Conservation (phyloP, 331 rosid genomes). For the Arachis monticola region DNA sequence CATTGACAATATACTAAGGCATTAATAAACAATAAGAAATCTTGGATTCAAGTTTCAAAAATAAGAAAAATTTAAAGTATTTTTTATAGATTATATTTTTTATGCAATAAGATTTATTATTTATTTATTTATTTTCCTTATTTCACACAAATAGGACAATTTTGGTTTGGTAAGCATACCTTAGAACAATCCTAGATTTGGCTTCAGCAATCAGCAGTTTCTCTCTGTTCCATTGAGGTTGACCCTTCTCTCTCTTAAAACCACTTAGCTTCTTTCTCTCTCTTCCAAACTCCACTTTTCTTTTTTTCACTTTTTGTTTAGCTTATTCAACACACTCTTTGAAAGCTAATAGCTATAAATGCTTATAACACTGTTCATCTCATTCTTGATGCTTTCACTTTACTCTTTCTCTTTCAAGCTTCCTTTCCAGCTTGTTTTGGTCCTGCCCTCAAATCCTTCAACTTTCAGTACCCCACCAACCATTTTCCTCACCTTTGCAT, state of each 20-base stretch:
- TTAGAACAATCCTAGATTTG: slow-evolving; percentile 44
- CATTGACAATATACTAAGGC: too few species aligned
- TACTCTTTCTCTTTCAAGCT: slow-evolving; percentile 66
- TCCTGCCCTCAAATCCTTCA: slow-evolving; percentile 55
- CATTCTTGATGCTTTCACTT: slow-evolving; percentile 59
- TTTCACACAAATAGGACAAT: slow-evolving; percentile 37
- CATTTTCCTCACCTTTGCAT: slow-evolving; percentile 60
- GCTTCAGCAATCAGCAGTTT: slow-evolving; percentile 45
- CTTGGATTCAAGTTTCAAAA: too few species aligned
- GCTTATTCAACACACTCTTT: slow-evolving; percentile 48
- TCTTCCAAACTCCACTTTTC: not conserved
- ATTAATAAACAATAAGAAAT: too few species aligned
- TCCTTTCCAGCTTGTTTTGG: slow-evolving; percentile 79
- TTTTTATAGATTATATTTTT: too few species aligned
- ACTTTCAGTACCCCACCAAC: slow-evolving; percentile 68
- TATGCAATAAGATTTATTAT: too few species aligned
- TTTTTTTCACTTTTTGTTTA: slow-evolving; percentile 42
- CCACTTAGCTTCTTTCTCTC: not conserved
- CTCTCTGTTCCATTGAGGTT: slow-evolving; percentile 49
- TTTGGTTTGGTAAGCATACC: slow-evolving; percentile 52
- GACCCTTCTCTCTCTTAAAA: slow-evolving; percentile 44
- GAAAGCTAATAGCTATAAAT: slow-evolving; percentile 54
- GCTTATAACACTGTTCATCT: slow-evolving; percentile 44
- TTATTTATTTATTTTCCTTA: not conserved
- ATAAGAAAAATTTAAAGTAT: too few species aligned